Conservation (phyloP, 1,139 yeast genomes). For the Geotrichum australiense region DNA sequence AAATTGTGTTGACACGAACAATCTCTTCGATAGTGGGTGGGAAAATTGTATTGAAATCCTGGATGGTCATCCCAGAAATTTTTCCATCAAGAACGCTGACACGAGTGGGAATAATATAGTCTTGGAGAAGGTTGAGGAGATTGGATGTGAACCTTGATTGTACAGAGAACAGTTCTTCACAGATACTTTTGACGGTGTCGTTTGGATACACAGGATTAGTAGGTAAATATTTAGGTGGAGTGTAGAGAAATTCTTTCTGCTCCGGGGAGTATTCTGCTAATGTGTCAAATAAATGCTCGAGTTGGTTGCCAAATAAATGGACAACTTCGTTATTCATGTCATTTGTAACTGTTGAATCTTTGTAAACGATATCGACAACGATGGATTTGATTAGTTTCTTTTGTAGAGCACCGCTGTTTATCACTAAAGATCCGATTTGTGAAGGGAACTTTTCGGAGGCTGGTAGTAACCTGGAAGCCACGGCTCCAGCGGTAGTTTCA, state of each 20-base stretch:
- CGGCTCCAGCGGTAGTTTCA: constrained; percentile 72
- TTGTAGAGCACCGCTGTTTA: constrained; percentile 53
- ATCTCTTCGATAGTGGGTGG: constrained; percentile 96
- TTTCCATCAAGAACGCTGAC: constrained; percentile 56
- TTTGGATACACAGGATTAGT: constrained; percentile 22
- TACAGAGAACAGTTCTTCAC: constrained; percentile 58
- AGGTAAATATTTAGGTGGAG: constrained; percentile 38
- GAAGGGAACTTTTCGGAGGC: constrained; percentile 46
- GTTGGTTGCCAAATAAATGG: constrained; percentile 68
- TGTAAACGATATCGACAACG: constrained; percentile 69
- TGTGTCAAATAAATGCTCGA: constrained; percentile 86
- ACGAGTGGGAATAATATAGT: constrained; percentile 72
- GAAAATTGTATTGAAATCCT: constrained; percentile 65
- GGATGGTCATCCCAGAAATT: constrained; percentile 43
- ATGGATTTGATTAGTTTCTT: constrained; percentile 49
- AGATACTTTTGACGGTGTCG: constrained; percentile 39
- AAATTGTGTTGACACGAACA: constrained; percentile 77
- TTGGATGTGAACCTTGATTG: constrained; percentile 71
- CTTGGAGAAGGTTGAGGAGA: constrained; percentile 66
- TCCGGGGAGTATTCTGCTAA: constrained; percentile 88
- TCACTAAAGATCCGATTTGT: constrained; percentile 48
- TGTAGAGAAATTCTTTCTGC: constrained; percentile 61
- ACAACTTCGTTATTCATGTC: constrained; percentile 71
- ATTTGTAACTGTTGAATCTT: constrained; percentile 43
- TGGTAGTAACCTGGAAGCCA: constrained; percentile 56